Conservation (phyloP, 2,329 filamentous ascomycete species). For the Aspergillus melleus region DNA sequence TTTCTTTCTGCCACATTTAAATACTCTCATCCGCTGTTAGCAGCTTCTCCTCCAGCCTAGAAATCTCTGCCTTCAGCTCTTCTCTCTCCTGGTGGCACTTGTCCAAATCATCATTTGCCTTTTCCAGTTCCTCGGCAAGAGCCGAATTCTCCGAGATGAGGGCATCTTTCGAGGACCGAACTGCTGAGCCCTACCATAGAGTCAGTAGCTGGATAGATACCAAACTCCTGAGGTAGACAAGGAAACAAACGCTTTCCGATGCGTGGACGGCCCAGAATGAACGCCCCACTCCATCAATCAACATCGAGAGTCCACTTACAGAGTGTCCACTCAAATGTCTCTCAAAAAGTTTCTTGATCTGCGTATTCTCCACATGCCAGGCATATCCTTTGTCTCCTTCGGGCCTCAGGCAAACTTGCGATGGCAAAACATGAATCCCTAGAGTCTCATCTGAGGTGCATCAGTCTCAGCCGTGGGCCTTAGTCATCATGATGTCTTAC, state of each 20-base stretch:
- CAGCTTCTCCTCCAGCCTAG: neutral
- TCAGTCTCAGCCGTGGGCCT: neutral
- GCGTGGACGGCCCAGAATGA: conserved; percentile 6
- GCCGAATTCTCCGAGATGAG: neutral
- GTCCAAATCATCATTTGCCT: neutral
- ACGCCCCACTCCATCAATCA: conserved; percentile 8
- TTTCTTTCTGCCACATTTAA: conserved; percentile 1
- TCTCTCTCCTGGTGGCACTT: neutral
- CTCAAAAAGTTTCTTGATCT: conserved; percentile 8
- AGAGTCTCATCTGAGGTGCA: conserved; percentile 7
- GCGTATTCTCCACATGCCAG: conserved; percentile 12
- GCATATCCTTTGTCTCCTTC: conserved; percentile 9
- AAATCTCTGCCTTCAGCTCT: neutral
- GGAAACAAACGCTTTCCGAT: neutral
- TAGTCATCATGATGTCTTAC: conserved; percentile 2
- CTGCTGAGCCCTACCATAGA: neutral
- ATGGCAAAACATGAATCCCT: conserved; percentile 10
- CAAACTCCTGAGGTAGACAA: neutral
- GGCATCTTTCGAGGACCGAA: neutral
- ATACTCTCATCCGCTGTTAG: neutral
- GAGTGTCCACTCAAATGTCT: conserved; percentile 15
- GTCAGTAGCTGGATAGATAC: neutral
- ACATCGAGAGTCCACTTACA: conserved; percentile 27
- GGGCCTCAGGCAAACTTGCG: conserved; percentile 11
- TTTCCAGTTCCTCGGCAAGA: conserved; percentile 2